These are phyloP conservation scores for Leishmania tropica DNA, from an alignment of 208 protist species.

Conservation along the genomic window DNA sequence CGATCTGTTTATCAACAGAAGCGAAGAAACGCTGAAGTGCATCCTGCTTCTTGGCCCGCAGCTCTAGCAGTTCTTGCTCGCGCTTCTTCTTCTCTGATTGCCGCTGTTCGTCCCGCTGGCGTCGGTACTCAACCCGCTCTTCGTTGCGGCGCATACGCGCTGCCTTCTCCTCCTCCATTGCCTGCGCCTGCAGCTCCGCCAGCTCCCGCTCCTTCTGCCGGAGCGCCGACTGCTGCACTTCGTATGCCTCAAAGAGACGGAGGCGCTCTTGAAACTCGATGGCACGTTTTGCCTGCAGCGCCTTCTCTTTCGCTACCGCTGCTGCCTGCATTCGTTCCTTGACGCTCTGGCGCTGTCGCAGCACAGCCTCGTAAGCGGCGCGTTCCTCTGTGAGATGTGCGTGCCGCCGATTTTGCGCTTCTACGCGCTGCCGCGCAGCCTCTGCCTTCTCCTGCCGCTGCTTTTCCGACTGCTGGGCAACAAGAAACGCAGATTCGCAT, in stretches of 20 bases:
- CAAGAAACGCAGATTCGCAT: constrained; percentile 43
- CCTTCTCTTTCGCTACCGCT: constrained; percentile 24
- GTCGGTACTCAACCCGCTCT: constrained; percentile 58
- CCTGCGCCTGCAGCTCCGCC: constrained; percentile 31
- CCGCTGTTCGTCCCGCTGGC: constrained; percentile 50
- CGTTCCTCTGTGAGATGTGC: constrained; percentile 36
- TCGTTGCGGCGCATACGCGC: constrained; percentile 51
- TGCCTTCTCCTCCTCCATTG: constrained; percentile 42
- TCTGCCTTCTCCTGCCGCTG: constrained; percentile 27
- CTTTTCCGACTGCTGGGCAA: constrained; percentile 19
- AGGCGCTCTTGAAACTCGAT: constrained; percentile 74
- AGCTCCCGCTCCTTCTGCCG: constrained; percentile 54
- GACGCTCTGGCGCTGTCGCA: constrained; percentile 29
- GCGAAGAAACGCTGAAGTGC: constrained; percentile 77
- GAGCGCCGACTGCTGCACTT: constrained; percentile 35
- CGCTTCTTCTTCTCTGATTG: constrained; percentile 27
- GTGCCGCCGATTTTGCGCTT: constrained; percentile 28
- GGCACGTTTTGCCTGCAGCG: constrained; percentile 33
- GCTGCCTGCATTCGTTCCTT: constrained; percentile 30
- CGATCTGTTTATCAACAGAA: constrained; percentile 59
- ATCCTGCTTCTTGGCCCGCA: constrained; percentile 52
- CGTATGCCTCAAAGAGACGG: constrained; percentile 43
- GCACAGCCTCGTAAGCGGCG: constrained; percentile 42
- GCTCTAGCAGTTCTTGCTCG: constrained; percentile 47
- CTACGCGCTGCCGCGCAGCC: constrained; percentile 35